Evolutionary conservation across 768 basidiomycete genomes (phyloP), one percentile per base, ranked within the genome.

Genomic region (Termitomyces sp.): DNA sequence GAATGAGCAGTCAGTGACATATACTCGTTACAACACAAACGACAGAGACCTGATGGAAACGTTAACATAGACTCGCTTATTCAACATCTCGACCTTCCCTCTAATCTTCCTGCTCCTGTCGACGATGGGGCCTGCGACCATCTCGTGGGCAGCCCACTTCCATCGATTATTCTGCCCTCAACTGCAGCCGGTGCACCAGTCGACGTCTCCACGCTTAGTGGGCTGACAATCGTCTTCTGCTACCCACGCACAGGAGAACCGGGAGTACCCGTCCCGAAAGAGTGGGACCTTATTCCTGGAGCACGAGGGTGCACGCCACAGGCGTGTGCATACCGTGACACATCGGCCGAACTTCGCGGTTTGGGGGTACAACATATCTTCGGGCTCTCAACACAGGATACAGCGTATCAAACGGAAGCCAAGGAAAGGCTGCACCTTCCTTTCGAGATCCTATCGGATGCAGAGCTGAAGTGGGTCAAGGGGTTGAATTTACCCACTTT

Each of bases 281-380:
- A 50, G 8, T 65, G 64, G 64, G 56, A 65, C 46, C 28, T 63
- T 26, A 65, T 65, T 49, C 64, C 64, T 15, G 64, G 64, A 44
- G 64, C 64, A 23, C 59, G 64, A 28, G 64, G 64, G 33, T 65
- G 64, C 52, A 63, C 64, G 12, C 64, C 64, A 19, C 64, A 66
- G 15, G 63, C 57, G 17, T 66, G 64, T 47, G 60, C 61, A n/a
- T 64, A 62, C 58, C 63, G 64, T 33, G 64, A 66, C 51, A 54
- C 58, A 33, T 56, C 42, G 14, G 41, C 60, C 43, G 63, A 66
- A 38, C 60, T 66, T 40, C 45, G 31, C 47, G 55, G 42, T 21
- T 50, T 63, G 41, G 63, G 64, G 7, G 61, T 66, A 7, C 41
- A 59, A 12, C 64, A 62, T 30, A 57, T 66, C 14, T 66, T 64